Evolutionary conservation across 495 filamentous ascomycete genomes (phyloP), one percentile per base, ranked within the genome.

Genomic region (Neurospora tetraspora): DNA sequence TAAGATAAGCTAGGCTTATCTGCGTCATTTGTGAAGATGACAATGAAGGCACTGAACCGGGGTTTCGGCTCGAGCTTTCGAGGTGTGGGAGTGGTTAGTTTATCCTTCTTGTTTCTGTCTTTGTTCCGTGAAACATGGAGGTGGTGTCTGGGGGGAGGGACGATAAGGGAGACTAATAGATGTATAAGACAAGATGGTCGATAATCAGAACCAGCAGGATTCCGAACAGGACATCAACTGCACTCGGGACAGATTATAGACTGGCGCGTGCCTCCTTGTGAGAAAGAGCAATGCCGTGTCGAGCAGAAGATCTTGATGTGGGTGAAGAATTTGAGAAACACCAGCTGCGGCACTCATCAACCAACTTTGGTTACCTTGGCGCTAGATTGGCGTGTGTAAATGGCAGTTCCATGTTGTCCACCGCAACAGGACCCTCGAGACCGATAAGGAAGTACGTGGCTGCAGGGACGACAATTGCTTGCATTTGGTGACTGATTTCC

Each of bases 1-100:
- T 82, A 69, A 86, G 84, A 86, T 86, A 84, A 85, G 83, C 77
- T 76, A 81, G 80, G 81, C 78, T 83, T 85, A 84, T 83, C 80
- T 81, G 82, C 85, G 85, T 85, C 85, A 85, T 86, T 83, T 80
- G 79, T 69, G 71, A 74, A 71, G 73, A 31, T 53, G 68, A 72
- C 65, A 69, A 65, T 65, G 53, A 37, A 73, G n/a, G 61, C 27
- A 20, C 23, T 4, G 38, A 23, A 39, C 31, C 39, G 16, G 71
- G 39, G 42, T 27, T 43, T 71, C 43, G n/a, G 31, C 43, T 71
- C 70, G 71, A 72, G 40, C 61, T 69, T 34, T 71, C 38, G 69
- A 71, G 39, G 69, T 27, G 69, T 39, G 69, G 36, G 69, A 43
- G 69, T n/a, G 69, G 69, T n/a, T 31, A 34, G 69, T 65, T 65